Conservation (phyloP, 2,329 filamentous ascomycete genomes). For the Rutstroemia sp. region DNA sequence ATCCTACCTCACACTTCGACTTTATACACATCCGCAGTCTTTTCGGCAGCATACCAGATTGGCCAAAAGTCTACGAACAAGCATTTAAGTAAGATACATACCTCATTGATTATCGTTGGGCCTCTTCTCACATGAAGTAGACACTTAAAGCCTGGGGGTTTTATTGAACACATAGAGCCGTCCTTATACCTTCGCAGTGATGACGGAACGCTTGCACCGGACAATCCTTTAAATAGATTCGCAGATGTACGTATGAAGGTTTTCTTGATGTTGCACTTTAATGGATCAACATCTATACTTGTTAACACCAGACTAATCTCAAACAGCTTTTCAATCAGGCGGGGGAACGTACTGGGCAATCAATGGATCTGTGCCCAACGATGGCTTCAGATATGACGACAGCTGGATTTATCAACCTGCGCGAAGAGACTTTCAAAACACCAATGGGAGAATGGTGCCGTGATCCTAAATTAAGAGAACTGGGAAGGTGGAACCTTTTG, state of each 20-base stretch:
- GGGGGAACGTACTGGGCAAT: slow-evolving; percentile 32
- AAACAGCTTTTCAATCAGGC: slow-evolving; percentile 34
- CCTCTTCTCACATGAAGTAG: slow-evolving; percentile 11
- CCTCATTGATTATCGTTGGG: no score
- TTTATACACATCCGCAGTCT: slow-evolving; percentile 53
- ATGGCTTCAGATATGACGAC: slow-evolving; percentile 20
- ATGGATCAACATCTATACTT: background rate
- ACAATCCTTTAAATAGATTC: slow-evolving; percentile 36
- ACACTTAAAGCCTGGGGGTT: slow-evolving; percentile 33
- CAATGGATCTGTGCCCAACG: slow-evolving; percentile 26
- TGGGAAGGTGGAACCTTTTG: slow-evolving; percentile 20
- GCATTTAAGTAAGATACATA: slow-evolving; percentile 35
- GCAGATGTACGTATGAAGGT: slow-evolving; percentile 20
- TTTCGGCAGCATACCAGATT: slow-evolving; percentile 50
- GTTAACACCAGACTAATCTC: background rate
- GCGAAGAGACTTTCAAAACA: slow-evolving; percentile 22
- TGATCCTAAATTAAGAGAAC: slow-evolving; percentile 26
- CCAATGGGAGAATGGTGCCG: slow-evolving; percentile 30
- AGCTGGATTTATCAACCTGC: slow-evolving; percentile 29
- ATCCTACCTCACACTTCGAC: slow-evolving; percentile 43
- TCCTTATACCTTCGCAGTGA: slow-evolving; percentile 32
- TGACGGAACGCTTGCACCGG: slow-evolving; percentile 36
- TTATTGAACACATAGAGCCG: slow-evolving; percentile 28
- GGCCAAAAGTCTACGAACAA: slow-evolving; percentile 45
- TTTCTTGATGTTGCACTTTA: background rate